Evolutionary conservation across 129 eudicot species (phyloP).

Genomic region (Kitagawia praeruptora): DNA sequence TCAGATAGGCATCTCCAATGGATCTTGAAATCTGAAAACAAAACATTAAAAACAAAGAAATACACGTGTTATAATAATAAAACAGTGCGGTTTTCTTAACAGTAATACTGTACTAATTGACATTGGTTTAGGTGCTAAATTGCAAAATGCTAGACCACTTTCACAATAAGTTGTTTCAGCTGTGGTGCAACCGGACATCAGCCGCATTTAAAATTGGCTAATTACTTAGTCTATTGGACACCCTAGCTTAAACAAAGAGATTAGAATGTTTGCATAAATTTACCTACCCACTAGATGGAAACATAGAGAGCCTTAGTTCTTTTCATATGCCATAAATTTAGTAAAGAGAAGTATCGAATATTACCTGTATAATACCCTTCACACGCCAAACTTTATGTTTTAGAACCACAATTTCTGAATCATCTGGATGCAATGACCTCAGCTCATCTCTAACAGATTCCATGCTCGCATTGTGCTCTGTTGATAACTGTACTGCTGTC

Average conservation of each 20-base stretch:
- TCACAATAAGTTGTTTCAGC: too few relatives aligned
- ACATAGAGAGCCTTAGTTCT: not conserved
- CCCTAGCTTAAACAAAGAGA: not conserved
- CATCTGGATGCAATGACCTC: slow-evolving; percentile 55
- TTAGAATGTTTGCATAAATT: not conserved
- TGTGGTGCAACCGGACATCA: not conserved
- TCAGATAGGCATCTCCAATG: slow-evolving; percentile 82
- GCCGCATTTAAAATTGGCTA: not conserved
- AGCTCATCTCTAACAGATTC: slow-evolving; percentile 72
- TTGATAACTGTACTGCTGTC: slow-evolving; percentile 65
- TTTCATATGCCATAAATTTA: not conserved
- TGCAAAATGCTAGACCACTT: not conserved
- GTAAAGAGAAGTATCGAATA: not conserved
- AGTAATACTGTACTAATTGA: not conserved
- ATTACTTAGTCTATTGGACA: not conserved
- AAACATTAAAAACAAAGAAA: slow-evolving; percentile 1
- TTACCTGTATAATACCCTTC: slow-evolving; percentile 92
- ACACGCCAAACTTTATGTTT: slow-evolving; percentile 98
- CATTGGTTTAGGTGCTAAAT: not conserved
- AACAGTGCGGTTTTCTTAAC: not conserved
- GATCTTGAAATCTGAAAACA: slow-evolving; percentile 70
- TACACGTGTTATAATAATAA: too few relatives aligned
- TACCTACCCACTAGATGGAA: not conserved
- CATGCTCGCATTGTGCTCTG: slow-evolving; percentile 67
- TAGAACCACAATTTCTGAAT: slow-evolving; percentile 66